phyloP scores from a whole-genome alignment of 768 basidiomycete species.

The Nevesoporus exiguus region DNA sequence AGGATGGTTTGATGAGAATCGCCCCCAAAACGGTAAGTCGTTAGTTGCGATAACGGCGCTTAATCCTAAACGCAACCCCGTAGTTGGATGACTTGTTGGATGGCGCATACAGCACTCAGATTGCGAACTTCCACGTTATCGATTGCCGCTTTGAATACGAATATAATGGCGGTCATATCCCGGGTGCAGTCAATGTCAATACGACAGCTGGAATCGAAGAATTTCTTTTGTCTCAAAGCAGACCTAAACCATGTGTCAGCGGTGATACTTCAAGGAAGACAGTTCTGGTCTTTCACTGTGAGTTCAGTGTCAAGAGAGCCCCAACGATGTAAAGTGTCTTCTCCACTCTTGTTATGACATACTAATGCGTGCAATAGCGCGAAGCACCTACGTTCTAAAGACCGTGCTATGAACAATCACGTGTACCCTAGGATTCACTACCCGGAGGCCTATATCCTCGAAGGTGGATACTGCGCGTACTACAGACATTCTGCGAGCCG shows the following conservation, averaged over 20 bases:
- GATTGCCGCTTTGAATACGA: constrained; percentile 99
- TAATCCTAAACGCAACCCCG: constrained; percentile 5
- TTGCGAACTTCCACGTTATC: constrained; percentile 74
- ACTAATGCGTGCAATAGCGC: constrained; percentile 51
- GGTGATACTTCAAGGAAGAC: constrained; percentile 75
- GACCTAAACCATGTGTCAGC: constrained; percentile 67
- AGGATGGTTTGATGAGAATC: constrained; percentile 95
- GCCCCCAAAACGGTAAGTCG: constrained; percentile 67
- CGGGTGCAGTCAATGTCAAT: constrained; percentile 89
- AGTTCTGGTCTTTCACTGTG: constrained; percentile 94
- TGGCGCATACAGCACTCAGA: constrained; percentile 63
- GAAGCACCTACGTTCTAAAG: constrained; percentile 87
- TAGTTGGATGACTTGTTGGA: constrained; percentile 78
- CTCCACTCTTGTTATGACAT: background rate
- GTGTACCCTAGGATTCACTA: constrained; percentile 91
- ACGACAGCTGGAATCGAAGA: constrained; percentile 77
- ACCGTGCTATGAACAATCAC: constrained; percentile 84
- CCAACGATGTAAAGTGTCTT: constrained; percentile 80
- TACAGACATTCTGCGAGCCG: constrained; percentile 63
- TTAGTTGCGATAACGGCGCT: background rate
- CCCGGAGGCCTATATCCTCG: constrained; percentile 94
- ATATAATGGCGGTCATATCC: constrained; percentile 89
- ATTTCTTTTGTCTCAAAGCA: constrained; percentile 62
- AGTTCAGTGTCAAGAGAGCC: constrained; percentile 92
- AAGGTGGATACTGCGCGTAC: constrained; percentile 93